A percentile compares a stretch with the other conserved stretches of the same genome.
phyloP scores from a whole-genome alignment of 83 land plant species.

The Diphasiastrum complanatum region DNA sequence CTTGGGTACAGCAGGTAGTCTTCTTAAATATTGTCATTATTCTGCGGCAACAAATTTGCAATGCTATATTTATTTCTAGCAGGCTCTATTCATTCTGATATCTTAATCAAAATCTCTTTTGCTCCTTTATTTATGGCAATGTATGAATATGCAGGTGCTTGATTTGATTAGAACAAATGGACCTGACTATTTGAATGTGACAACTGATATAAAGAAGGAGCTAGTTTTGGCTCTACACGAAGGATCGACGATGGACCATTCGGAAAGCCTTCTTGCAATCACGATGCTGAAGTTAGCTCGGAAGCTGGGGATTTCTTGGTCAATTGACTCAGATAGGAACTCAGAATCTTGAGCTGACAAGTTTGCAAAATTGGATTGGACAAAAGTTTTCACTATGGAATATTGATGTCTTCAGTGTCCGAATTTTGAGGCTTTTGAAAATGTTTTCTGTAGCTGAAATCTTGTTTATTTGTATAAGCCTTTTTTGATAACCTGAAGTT shows the following conservation, averaged over 20 bases:
- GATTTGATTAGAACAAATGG: conserved; percentile 70
- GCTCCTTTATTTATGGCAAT: neutral
- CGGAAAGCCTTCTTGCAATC: conserved; percentile 85
- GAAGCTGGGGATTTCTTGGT: conserved; percentile 78
- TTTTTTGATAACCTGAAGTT: too few species aligned
- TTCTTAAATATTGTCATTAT: neutral
- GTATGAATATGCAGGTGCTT: conserved; percentile 46
- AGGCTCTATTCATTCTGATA: neutral
- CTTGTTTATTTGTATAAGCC: too few species aligned
- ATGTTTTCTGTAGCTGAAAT: too few species aligned
- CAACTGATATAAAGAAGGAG: conserved; percentile 61
- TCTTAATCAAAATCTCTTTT: neutral
- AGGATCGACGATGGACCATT: conserved; percentile 52
- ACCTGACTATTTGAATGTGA: conserved; percentile 47
- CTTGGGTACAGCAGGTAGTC: conserved; percentile 91
- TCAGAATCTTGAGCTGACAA: too few species aligned
- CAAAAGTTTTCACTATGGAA: too few species aligned
- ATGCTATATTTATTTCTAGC: neutral
- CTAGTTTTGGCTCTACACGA: conserved; percentile 66
- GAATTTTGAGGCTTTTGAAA: too few species aligned
- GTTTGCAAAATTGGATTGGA: too few species aligned
- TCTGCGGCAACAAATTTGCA: neutral
- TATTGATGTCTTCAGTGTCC: too few species aligned
- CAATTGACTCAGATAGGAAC: conserved; percentile 41
- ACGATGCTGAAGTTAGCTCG: conserved; percentile 62